phyloP scores from a whole-genome alignment of 495 filamentous ascomycete genomes.

The Hypoxylon fuscum region DNA sequence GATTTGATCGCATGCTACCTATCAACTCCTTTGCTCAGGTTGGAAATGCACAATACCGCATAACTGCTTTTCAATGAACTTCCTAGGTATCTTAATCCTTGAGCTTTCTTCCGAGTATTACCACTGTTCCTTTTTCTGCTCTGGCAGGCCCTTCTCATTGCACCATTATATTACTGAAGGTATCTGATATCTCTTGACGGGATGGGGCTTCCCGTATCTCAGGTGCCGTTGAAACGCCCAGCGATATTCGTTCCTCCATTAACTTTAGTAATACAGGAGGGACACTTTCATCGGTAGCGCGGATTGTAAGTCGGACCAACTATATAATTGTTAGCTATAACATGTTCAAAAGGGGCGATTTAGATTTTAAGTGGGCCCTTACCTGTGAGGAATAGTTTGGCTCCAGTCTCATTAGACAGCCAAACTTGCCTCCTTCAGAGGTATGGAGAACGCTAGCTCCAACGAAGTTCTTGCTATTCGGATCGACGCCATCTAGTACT shows the following conservation, averaged over 20 bases:
- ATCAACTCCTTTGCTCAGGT: constrained; percentile 36
- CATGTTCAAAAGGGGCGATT: neutral
- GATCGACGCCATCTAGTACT: constrained; percentile 83
- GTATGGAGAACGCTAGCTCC: constrained; percentile 92
- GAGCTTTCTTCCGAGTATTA: constrained; percentile 12
- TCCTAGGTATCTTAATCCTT: constrained; percentile 19
- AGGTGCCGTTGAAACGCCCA: constrained; percentile 54
- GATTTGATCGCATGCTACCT: constrained; percentile 33
- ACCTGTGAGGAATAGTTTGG: constrained; percentile 93
- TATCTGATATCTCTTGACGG: constrained; percentile 55
- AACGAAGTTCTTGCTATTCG: constrained; percentile 90
- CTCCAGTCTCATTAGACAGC: constrained; percentile 91
- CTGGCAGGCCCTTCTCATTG: constrained; percentile 34
- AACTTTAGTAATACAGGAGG: constrained; percentile 81
- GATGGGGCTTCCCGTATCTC: constrained; percentile 49
- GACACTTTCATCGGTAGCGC: constrained; percentile 90
- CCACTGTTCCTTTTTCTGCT: neutral
- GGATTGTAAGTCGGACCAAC: constrained; percentile 95
- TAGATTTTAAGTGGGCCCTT: constrained; percentile 34
- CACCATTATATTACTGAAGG: constrained; percentile 62
- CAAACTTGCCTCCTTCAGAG: constrained; percentile 84
- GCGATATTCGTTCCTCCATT: constrained; percentile 82
- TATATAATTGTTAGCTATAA: constrained; percentile 53
- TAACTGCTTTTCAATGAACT: constrained; percentile 23
- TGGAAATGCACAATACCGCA: constrained; percentile 39